A percentile compares a stretch with the other conserved stretches of the same genome.
Evolutionary conservation across 1,284 basidiomycete species (phyloP).

Genomic region (Fomitopsis betulina): DNA sequence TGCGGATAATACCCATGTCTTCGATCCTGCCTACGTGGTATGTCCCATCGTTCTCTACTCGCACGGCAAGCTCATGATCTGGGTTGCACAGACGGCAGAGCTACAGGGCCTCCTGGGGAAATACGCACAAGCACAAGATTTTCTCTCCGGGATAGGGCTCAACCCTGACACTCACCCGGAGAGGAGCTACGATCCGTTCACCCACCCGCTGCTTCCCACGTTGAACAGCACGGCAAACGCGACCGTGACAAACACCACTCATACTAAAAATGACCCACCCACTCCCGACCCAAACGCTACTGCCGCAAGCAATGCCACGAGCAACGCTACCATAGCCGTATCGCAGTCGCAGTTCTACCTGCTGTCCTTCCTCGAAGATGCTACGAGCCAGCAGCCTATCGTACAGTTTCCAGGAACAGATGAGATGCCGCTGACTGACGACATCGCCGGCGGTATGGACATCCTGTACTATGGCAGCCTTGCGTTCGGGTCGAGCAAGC

Average conservation of each 20-base stretch:
- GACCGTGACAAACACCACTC: conserved; percentile 3
- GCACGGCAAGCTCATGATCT: neutral
- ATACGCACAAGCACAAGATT: conserved; percentile 31
- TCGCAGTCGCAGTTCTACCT: neutral
- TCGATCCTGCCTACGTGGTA: conserved; percentile 5
- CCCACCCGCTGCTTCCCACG: conserved; percentile 18
- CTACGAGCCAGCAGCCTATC: conserved; percentile 5
- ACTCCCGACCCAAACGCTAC: neutral
- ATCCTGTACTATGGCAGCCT: conserved; percentile 48
- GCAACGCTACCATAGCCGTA: neutral
- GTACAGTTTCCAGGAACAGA: conserved; percentile 16
- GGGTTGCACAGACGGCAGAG: conserved; percentile 26
- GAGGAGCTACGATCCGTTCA: conserved; percentile 20
- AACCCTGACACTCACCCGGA: conserved; percentile 27
- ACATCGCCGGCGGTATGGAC: conserved; percentile 34
- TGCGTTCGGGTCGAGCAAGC: conserved; percentile 42
- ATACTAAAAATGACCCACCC: neutral
- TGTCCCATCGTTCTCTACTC: neutral
- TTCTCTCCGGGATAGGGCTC: conserved; percentile 32
- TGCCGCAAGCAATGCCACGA: neutral
- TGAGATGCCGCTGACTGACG: conserved; percentile 35
- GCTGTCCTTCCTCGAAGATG: neutral
- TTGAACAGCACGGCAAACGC: conserved; percentile 7
- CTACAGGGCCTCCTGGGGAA: conserved; percentile 30
- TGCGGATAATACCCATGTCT: neutral